phyloP scores from a whole-genome alignment of 1,284 basidiomycete genomes.

The Fomes fomentarius region DNA sequence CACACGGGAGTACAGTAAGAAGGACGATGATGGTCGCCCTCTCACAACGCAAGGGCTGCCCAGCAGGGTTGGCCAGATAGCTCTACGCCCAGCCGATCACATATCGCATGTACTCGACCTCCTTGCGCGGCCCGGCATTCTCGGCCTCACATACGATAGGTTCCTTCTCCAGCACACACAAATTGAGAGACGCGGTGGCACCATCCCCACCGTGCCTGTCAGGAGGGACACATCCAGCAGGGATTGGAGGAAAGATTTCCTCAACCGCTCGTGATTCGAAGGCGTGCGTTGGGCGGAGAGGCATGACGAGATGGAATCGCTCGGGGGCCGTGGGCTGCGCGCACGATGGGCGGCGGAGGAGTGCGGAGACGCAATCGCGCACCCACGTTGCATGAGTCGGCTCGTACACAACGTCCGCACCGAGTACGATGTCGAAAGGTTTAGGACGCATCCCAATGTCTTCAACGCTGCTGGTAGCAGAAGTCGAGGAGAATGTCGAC shows the following conservation, averaged over 20 bases:
- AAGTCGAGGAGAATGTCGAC: slow-evolving; percentile 53
- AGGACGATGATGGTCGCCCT: no score
- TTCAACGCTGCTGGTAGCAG: no score
- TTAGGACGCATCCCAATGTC: slow-evolving; percentile 30
- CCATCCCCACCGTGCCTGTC: no score
- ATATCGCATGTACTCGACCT: slow-evolving; percentile 68
- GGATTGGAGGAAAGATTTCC: slow-evolving; percentile 48
- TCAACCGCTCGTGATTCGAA: slow-evolving; percentile 64
- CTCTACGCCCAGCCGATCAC: slow-evolving; percentile 59
- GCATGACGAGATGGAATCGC: slow-evolving; percentile 79
- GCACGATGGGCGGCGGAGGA: slow-evolving; percentile 50
- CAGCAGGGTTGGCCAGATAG: no score
- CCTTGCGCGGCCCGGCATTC: slow-evolving; percentile 27
- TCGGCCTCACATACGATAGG: slow-evolving; percentile 56
- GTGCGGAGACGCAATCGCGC: slow-evolving; percentile 51
- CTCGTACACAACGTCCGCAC: slow-evolving; percentile 82
- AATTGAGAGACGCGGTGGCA: slow-evolving; percentile 4
- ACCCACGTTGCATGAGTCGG: slow-evolving; percentile 70
- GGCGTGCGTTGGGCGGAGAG: slow-evolving; percentile 67
- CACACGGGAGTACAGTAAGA: no score
- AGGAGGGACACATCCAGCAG: neutral
- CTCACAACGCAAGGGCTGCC: no score
- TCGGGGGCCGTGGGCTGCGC: slow-evolving; percentile 18
- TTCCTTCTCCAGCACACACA: slow-evolving; percentile 54
- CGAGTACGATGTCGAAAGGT: slow-evolving; percentile 71